phyloP scores from a whole-genome alignment of 345 rosid species.

The Kernera saxatilis region DNA sequence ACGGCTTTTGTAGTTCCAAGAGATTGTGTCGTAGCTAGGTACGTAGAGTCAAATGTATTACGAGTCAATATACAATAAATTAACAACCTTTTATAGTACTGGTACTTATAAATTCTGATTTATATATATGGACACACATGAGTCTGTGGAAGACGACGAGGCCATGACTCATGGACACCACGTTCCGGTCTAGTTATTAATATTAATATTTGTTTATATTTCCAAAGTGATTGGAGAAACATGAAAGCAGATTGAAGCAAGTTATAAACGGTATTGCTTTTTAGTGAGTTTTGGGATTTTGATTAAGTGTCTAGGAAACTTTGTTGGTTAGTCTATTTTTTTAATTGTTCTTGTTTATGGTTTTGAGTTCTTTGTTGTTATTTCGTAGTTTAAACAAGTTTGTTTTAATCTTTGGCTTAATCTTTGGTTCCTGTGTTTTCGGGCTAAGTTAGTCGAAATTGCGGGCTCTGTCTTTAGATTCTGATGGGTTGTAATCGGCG shows the following conservation, averaged over 20 bases:
- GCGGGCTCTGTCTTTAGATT: too few species aligned
- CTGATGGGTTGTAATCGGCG: too few species aligned
- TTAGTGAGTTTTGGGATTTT: too few species aligned
- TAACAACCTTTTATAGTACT: not conserved
- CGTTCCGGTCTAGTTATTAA: not conserved
- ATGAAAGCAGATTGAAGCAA: not conserved
- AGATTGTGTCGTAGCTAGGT: slow-evolving; percentile 24
- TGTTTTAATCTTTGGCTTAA: too few species aligned
- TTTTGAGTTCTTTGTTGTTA: too few species aligned
- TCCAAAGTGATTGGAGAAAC: slow-evolving; percentile 26
- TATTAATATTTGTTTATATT: not conserved
- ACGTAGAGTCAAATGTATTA: slow-evolving; percentile 15
- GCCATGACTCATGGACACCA: slow-evolving; percentile 23
- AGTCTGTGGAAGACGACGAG: slow-evolving; percentile 19
- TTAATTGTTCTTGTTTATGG: too few species aligned
- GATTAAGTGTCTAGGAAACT: too few species aligned
- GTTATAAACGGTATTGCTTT: too few species aligned
- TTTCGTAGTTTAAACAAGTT: too few species aligned
- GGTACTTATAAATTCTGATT: not conserved
- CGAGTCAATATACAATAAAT: not conserved
- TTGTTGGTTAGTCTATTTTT: too few species aligned
- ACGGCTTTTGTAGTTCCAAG: slow-evolving; percentile 30
- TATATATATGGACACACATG: slow-evolving; percentile 13
- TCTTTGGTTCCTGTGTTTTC: too few species aligned
- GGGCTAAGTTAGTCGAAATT: too few species aligned